A percentile compares a stretch with the other conserved stretches of the same genome.
Conservation (phyloP, 768 basidiomycete genomes). For the Naganishia friedmannii region DNA sequence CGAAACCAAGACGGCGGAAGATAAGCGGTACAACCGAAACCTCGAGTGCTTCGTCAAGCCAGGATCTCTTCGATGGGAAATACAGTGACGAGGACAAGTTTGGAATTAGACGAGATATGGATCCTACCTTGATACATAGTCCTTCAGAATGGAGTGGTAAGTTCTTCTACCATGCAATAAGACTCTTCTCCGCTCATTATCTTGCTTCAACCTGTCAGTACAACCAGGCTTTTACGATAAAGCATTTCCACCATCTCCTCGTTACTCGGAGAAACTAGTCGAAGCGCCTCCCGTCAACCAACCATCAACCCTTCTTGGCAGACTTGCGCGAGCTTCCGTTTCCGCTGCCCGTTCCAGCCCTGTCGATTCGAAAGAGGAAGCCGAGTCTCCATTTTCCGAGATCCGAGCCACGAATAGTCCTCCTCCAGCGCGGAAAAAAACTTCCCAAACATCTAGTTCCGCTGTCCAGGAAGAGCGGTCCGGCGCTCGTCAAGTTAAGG, state of each 20-base stretch:
- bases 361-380: neutral
- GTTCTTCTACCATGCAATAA: neutral
- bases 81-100: conserved; percentile 36
- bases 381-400: conserved; percentile 9
- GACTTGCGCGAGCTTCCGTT: conserved; percentile 18
- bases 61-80: neutral
- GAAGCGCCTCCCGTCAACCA: neutral
- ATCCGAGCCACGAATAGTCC: conserved; percentile 5
- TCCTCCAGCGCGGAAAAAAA: neutral
- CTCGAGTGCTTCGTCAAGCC: neutral
- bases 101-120: neutral
- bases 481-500: conserved; percentile 16
- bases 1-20: neutral
- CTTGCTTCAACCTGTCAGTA: neutral
- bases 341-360: neutral
- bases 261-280: neutral
- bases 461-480: neutral
- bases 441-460: neutral
- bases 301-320: conserved; percentile 18
- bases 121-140: conserved; percentile 30
- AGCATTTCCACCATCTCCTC: conserved; percentile 12
- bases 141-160: conserved; percentile 27
- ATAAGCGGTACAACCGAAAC: neutral
- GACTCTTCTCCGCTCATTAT: neutral
- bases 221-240: conserved; percentile 23